These are phyloP conservation scores for Scenedesmus sp. DNA, from an alignment of 163 green algal species.

Conservation along the genomic window DNA sequence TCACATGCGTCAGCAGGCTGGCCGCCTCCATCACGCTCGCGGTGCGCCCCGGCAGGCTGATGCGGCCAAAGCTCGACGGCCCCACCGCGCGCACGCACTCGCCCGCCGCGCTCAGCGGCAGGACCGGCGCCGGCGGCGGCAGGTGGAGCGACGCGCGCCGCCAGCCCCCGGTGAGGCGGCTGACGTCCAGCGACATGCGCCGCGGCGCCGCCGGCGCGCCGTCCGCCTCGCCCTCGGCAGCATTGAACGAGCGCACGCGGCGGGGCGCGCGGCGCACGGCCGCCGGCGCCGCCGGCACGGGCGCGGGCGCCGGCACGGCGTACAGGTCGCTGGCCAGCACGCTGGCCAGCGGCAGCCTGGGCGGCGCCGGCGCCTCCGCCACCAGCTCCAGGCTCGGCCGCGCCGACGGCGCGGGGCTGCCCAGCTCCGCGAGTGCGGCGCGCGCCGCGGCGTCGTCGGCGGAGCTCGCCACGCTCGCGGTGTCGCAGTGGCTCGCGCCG, in stretches of 20 bases:
- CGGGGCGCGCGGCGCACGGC: too few species aligned
- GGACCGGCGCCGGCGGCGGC: background rate
- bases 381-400: too few species aligned
- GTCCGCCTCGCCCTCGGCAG: background rate
- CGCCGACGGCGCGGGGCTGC: too few species aligned
- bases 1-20: background rate
- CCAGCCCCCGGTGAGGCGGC: background rate
- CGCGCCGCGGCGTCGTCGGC: too few species aligned
- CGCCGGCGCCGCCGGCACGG: background rate
- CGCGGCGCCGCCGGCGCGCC: background rate
- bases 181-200: background rate
- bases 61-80: conserved; percentile 7
- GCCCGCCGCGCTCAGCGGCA: conserved; percentile 1
- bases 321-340: too few species aligned
- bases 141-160: conserved; percentile 8
- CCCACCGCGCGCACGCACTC: background rate
- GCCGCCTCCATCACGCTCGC: background rate
- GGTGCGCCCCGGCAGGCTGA: conserved; percentile 12
- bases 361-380: background rate
- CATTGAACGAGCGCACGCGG: background rate
- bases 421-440: too few species aligned
- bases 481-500: background rate
- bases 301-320: background rate
- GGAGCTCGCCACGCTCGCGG: too few species aligned
- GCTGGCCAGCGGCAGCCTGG: background rate